Evolutionary conservation across 139 green algal genomes (phyloP), one percentile per base, ranked within the genome.

Genomic region (Mesostigma viride): DNA sequence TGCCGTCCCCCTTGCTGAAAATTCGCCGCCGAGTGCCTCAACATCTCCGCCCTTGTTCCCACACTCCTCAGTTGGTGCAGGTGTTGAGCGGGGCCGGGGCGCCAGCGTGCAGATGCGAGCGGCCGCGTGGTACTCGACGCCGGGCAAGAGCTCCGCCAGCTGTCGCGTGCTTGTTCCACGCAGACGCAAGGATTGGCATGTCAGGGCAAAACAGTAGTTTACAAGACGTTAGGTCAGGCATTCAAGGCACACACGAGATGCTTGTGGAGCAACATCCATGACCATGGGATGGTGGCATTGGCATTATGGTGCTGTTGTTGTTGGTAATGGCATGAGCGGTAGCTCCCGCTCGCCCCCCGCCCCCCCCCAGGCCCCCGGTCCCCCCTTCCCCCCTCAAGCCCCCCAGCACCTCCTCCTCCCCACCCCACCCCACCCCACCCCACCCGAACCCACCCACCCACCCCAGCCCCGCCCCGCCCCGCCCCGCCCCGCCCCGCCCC

Each of bases 151-250:
- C 26, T 63, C 17, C 56, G 26, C 11, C 28, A 53, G 27, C 28
- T 63, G 14, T 17, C 28, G 14, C 22, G 6, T 62, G 27, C 14
- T 11, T 62, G 27, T 8, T 31, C 8, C 61, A 67, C 31, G 61
- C 61, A 17, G 28, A 58, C 40, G n/a, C 61, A 32, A 60, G 27
- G 26, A 60, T 32, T 17, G 61, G 61, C 5, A 30, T 30, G 24
- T 30, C 61, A 3, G 31, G 61, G n/a, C 61, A 67, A 3, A 67
- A 60, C 40, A n/a, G n/a, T n/a, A n/a, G n/a, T n/a, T n/a, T n/a
- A n/a, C n/a, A n/a, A n/a, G n/a, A n/a, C n/a, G n/a, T n/a, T n/a
- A n/a, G n/a, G n/a, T n/a, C n/a, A n/a, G n/a, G n/a, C n/a, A n/a
- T n/a, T n/a, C n/a, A n/a, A n/a, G 31, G 61, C 27, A 67, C 61